Conservation (phyloP, 768 basidiomycete genomes). For the Boletus rubescentipes region DNA sequence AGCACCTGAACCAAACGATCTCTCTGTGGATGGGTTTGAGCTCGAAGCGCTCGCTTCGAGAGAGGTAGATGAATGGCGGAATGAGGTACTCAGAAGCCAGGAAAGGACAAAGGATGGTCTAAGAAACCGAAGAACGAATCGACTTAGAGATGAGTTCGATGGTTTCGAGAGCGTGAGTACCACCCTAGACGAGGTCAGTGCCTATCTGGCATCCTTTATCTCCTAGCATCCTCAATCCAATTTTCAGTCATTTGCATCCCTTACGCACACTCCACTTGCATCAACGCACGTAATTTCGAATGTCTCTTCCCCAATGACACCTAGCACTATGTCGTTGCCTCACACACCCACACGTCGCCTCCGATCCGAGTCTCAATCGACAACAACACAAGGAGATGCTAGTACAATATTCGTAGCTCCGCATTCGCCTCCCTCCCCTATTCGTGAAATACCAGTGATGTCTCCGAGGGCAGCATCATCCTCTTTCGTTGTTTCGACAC, state of each 20-base stretch:
- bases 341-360: slow-evolving; percentile 13
- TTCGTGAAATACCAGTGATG: slow-evolving; percentile 1
- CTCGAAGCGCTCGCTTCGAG: slow-evolving; percentile 51
- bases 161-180: slow-evolving; percentile 21
- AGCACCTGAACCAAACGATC: slow-evolving; percentile 18
- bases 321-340: slow-evolving; percentile 15
- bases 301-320: slow-evolving; percentile 30
- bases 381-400: slow-evolving; percentile 5
- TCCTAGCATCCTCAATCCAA: not conserved
- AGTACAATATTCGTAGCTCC: not conserved
- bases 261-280: slow-evolving; percentile 47
- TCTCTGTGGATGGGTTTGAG: slow-evolving; percentile 37
- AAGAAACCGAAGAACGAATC: slow-evolving; percentile 6
- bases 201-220: not conserved
- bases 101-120: slow-evolving; percentile 1
- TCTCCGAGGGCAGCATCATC: not conserved
- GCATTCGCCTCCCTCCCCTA: not conserved
- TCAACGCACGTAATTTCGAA: slow-evolving; percentile 51
- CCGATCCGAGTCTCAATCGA: slow-evolving; percentile 21
- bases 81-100: slow-evolving; percentile 37
- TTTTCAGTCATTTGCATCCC: slow-evolving; percentile 42
- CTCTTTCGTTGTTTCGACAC: not conserved
- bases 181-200: slow-evolving; percentile 50
- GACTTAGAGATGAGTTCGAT: slow-evolving; percentile 10
- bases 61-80: slow-evolving; percentile 56